A percentile compares a stretch with the other conserved stretches of the same genome.
phyloP scores from a whole-genome alignment of 768 basidiomycete genomes.

The Ephemerocybe angulata region DNA sequence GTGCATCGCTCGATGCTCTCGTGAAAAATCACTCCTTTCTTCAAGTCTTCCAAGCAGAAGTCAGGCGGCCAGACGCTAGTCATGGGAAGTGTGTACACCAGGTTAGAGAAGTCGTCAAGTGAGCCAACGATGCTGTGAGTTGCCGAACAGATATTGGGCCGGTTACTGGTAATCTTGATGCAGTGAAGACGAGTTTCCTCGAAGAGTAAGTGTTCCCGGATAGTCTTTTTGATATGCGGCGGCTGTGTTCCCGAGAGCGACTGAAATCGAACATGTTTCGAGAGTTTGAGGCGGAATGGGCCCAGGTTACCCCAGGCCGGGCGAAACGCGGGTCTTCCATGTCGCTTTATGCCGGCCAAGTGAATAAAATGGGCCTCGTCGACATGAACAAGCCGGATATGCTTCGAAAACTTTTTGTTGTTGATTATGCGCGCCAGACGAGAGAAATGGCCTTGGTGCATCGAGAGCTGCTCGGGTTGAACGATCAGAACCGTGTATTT shows the following conservation, averaged over 20 bases:
- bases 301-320: slow-evolving; percentile 12
- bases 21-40: background rate
- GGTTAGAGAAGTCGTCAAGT: background rate
- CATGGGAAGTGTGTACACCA: background rate
- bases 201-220: background rate
- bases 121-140: background rate
- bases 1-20: background rate
- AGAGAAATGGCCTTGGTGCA: slow-evolving; percentile 14
- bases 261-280: background rate
- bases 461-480: slow-evolving; percentile 10
- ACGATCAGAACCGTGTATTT: slow-evolving; percentile 5
- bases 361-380: background rate
- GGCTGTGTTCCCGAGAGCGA: background rate
- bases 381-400: slow-evolving; percentile 1
- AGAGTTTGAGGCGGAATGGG: background rate
- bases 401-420: slow-evolving; percentile 1
- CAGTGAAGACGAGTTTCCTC: background rate
- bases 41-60: background rate
- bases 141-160: background rate
- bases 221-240: background rate
- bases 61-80: too few species aligned
- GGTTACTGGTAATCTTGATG: background rate
- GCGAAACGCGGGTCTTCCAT: background rate
- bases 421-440: slow-evolving; percentile 3
- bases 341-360: background rate